Evolutionary conservation across 805 yeast genomes (phyloP), one percentile per base, ranked within the genome.

Genomic region (Pichia occidentalis): DNA sequence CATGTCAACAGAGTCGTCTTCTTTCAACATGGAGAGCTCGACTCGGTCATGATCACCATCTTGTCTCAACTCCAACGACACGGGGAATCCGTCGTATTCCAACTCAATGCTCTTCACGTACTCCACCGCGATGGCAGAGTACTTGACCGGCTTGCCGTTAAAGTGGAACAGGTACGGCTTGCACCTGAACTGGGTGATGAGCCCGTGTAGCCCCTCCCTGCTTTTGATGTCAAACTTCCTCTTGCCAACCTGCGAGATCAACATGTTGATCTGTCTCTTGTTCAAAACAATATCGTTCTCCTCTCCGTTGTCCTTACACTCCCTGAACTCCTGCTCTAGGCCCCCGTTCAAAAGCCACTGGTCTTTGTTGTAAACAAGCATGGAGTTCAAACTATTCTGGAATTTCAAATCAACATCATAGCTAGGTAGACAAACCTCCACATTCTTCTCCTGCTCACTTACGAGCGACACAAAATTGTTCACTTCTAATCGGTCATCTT

Each of bases 301-400:
- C 4, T 43, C 42, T 5, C 50, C 49, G 10, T 32, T 32, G 13
- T 19, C 17, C 9, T 34, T 37, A 7, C 21, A 13, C 7, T 29
- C 39, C 17, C 32, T 29, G 11, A 33, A 27, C 1, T 36, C 36
- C n/a, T 27, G 25, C 14, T 37, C 37, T 11, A 17, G 17, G 6
- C 34, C 23, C 10, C 45, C 42, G 25, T 45, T 43, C 14, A 40
- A 33, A 7, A 34, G 28, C 42, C 48, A 45, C 23, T 45, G 46
- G 22, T 45, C 44, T 22, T 45, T 46, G 12, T 43, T 38, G 27
- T 48, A 44, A 25, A 51, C 40, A 8, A 55, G 37, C 34, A 50
- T 34, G 7, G 61, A 55, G 37, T 56, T 57, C 34, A 45, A 47
- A 27, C 59, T 47, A 9, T 54, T 50, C 31, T 56, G 60, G 37